Percentiles rank a stretch among this genome's conserved stretches.
Conservation (phyloP, 345 rosid species). For the Populus ilicifolia region DNA sequence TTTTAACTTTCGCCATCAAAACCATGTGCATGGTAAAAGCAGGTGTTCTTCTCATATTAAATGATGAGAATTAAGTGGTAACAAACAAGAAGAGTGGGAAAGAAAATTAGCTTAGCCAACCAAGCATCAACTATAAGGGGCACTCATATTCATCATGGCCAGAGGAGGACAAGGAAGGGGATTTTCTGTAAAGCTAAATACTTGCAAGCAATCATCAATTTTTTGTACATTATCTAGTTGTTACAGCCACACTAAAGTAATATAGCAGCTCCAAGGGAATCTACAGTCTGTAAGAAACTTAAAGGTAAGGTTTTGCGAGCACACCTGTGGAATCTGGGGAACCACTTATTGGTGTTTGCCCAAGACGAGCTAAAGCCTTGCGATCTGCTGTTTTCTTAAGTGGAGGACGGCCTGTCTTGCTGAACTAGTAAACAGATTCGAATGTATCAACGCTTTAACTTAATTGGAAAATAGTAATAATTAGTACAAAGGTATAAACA, state of each 20-base stretch:
- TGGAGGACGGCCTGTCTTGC: slow-evolving; percentile 59
- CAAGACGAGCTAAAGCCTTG: slow-evolving; percentile 37
- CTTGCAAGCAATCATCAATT: neutral
- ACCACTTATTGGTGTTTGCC: slow-evolving; percentile 27
- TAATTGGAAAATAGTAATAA: neutral
- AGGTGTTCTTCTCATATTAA: neutral
- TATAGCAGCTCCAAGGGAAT: neutral
- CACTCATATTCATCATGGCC: no score
- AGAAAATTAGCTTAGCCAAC: neutral
- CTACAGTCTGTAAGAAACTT: neutral
- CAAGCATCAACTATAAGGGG: no score
- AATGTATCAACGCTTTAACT: neutral
- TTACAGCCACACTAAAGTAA: neutral
- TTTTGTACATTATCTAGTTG: neutral
- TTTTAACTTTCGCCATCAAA: neutral
- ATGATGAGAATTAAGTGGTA: neutral
- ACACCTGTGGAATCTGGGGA: slow-evolving; percentile 46
- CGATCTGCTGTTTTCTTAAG: slow-evolving; percentile 50
- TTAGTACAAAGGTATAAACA: neutral
- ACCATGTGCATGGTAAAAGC: neutral
- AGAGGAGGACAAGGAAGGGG: no score
- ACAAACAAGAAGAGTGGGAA: neutral
- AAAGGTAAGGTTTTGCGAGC: neutral
- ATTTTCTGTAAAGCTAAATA: neutral
- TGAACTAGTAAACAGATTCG: slow-evolving; percentile 27